Conservation (phyloP, 495 filamentous ascomycete genomes). For the Aspergillus leporis region DNA sequence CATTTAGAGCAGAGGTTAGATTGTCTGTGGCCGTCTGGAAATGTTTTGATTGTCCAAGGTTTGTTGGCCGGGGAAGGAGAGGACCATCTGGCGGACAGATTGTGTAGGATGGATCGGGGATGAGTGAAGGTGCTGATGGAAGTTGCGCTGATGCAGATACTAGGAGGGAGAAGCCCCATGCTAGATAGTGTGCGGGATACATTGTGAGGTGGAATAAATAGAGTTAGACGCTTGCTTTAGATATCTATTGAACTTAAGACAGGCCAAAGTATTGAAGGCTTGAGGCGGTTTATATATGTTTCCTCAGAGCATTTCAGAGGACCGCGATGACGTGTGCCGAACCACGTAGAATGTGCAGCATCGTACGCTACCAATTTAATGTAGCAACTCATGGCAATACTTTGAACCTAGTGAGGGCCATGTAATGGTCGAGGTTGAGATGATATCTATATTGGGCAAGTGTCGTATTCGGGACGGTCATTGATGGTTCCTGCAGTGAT, state of each 20-base stretch:
- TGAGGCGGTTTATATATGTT: no score
- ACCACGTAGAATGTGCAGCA: no score
- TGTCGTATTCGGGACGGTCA: conserved; percentile 10
- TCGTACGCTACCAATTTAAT: no score
- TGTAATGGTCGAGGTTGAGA: not conserved
- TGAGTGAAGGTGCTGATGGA: conserved; percentile 8
- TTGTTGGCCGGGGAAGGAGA: conserved; percentile 17
- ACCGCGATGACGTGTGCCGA: no score
- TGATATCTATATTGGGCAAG: conserved; percentile 7
- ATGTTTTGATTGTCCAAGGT: conserved; percentile 10
- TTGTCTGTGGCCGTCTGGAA: conserved; percentile 7
- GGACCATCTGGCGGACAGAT: conserved; percentile 16
- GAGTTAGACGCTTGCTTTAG: not conserved
- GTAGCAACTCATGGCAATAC: no score
- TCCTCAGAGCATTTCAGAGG: no score
- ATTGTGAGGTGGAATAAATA: not conserved
- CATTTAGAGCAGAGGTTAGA: conserved; percentile 9
- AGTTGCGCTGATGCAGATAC: conserved; percentile 7
- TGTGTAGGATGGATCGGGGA: conserved; percentile 7
- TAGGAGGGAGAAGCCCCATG: not conserved
- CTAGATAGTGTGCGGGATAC: not conserved
- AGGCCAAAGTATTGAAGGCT: no score
- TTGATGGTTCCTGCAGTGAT: no score
- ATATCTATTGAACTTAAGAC: no score
- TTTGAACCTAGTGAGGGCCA: no score